These are phyloP conservation scores for Eucalyptus dawsonii DNA, from an alignment of 345 rosid genomes.

Conservation along the genomic window DNA sequence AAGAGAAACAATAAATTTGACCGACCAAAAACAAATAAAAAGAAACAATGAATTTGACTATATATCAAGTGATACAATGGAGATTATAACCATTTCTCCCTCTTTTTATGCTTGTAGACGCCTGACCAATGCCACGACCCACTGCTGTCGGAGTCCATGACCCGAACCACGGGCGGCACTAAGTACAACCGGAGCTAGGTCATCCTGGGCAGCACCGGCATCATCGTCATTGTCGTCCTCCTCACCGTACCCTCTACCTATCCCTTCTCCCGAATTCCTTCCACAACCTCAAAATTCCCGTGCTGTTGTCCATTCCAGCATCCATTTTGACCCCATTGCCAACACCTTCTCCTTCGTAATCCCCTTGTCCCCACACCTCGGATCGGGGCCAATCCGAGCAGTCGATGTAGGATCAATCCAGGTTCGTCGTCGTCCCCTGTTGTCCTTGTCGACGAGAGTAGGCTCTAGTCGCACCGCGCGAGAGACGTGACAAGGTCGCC, in stretches of 20 bases:
- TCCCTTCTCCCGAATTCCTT: not conserved
- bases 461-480: too few species aligned
- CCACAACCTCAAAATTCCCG: too few species aligned
- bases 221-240: not conserved
- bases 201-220: fast-evolving
- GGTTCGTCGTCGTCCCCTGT: not conserved
- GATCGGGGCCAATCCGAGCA: not conserved
- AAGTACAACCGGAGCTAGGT: not conserved
- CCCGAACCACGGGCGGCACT: not conserved
- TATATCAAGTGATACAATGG: fast-evolving
- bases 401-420: not conserved
- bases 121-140: fast-evolving
- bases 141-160: too few species aligned
- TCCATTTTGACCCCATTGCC: too few species aligned
- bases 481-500: too few species aligned
- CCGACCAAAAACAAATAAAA: too few species aligned
- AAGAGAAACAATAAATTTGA: too few species aligned
- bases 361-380: not conserved
- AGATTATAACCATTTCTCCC: too few species aligned
- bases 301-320: not conserved
- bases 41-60: fast-evolving
- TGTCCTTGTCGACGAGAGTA: not conserved
- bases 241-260: too few species aligned
- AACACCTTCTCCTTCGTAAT: too few species aligned
- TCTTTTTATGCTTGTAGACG: not conserved